Evolutionary conservation across 2,329 filamentous ascomycete species (phyloP).

Genomic region (Alternaria incomplexa): DNA sequence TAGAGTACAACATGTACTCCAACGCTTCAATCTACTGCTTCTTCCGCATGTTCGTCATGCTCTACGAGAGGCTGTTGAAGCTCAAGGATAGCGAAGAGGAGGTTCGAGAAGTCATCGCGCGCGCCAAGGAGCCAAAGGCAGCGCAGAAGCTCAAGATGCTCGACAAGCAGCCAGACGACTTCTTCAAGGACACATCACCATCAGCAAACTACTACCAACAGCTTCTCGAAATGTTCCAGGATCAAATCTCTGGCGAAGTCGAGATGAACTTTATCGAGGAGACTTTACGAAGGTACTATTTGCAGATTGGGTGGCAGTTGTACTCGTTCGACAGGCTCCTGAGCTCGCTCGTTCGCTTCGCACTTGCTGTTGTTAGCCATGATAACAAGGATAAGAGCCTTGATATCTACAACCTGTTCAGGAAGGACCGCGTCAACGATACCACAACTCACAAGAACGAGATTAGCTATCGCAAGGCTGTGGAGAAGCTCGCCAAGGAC

Average conservation of each 20-base stretch:
- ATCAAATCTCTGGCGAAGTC: slow-evolving; percentile 80
- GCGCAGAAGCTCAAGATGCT: slow-evolving; percentile 84
- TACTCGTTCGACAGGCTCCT: slow-evolving; percentile 93
- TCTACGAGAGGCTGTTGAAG: slow-evolving; percentile 82
- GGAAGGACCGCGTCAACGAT: slow-evolving; percentile 78
- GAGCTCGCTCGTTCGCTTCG: slow-evolving; percentile 78
- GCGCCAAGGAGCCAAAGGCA: slow-evolving; percentile 76
- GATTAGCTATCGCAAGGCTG: slow-evolving; percentile 87
- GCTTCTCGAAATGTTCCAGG: slow-evolving; percentile 83
- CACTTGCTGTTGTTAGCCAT: slow-evolving; percentile 79
- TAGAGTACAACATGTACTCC: slow-evolving; percentile 86
- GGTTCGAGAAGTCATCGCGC: slow-evolving; percentile 75
- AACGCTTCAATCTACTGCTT: slow-evolving; percentile 94
- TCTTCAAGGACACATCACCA: slow-evolving; percentile 70
- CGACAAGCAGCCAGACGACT: slow-evolving; percentile 75
- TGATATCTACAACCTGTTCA: slow-evolving; percentile 87
- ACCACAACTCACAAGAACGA: slow-evolving; percentile 90
- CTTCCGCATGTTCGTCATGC: slow-evolving; percentile 88
- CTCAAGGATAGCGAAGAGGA: slow-evolving; percentile 80
- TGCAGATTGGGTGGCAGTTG: slow-evolving; percentile 88
- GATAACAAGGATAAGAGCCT: slow-evolving; percentile 93
- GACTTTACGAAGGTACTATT: slow-evolving; percentile 87
- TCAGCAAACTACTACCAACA: slow-evolving; percentile 82
- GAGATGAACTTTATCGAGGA: slow-evolving; percentile 88
- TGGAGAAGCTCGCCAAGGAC: slow-evolving; percentile 91